These are phyloP conservation scores for Porpolomopsis calyptriformis DNA, from an alignment of 768 basidiomycete genomes.

Conservation along the genomic window DNA sequence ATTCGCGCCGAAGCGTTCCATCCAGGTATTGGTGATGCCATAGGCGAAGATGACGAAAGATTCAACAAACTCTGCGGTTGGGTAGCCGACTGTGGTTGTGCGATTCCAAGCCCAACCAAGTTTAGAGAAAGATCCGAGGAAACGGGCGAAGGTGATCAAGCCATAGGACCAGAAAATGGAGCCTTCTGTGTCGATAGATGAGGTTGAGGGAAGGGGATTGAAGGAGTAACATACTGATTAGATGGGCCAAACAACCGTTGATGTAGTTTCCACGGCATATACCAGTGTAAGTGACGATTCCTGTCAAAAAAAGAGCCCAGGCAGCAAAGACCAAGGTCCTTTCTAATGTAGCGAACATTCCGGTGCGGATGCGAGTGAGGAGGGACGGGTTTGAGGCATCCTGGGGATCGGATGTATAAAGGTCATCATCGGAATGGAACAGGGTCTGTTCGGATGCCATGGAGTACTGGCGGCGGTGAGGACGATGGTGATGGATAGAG, in stretches of 20 bases:
- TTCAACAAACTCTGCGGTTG: slow-evolving; percentile 70
- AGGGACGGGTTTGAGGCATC: slow-evolving; percentile 11
- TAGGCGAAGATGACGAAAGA: slow-evolving; percentile 78
- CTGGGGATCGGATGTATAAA: slow-evolving; percentile 31
- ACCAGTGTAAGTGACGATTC: slow-evolving; percentile 76
- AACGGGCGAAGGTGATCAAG: slow-evolving; percentile 83
- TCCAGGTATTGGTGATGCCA: slow-evolving; percentile 88
- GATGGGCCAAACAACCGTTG: slow-evolving; percentile 81
- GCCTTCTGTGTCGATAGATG: slow-evolving; percentile 47
- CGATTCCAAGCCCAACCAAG: slow-evolving; percentile 95
- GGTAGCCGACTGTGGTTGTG: slow-evolving; percentile 36
- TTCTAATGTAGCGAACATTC: slow-evolving; percentile 45
- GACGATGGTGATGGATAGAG: too few relatives aligned
- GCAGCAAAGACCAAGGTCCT: slow-evolving; percentile 61
- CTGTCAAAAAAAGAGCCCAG: slow-evolving; percentile 53
- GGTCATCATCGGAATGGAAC: slow-evolving; percentile 50
- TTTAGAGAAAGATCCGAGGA: slow-evolving; percentile 78
- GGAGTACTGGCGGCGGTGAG: slow-evolving; percentile 28
- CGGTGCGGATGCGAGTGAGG: slow-evolving; percentile 34
- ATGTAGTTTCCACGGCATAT: slow-evolving; percentile 70
- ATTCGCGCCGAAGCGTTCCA: slow-evolving; percentile 85
- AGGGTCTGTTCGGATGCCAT: slow-evolving; percentile 13
- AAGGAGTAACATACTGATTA: slow-evolving; percentile 60
- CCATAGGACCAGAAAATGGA: slow-evolving; percentile 92
- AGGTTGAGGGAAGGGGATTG: slow-evolving; percentile 1